These are phyloP conservation scores for Scutellaria minor DNA, from an alignment of 257 asterid species.

Conservation along the genomic window DNA sequence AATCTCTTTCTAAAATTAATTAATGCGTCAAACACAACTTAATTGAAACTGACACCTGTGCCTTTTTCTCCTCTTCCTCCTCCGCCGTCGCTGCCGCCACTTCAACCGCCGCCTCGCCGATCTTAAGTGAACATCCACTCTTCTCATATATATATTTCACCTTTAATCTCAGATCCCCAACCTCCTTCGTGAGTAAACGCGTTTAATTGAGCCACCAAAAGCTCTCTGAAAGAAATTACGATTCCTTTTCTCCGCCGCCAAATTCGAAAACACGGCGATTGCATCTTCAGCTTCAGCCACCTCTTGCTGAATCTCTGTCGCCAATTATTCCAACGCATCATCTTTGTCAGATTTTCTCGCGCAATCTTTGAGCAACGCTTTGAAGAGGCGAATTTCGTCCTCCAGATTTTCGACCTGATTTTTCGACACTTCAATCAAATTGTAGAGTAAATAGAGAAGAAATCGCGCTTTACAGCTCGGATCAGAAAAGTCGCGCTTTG, in stretches of 20 bases:
- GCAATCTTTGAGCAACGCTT: conserved; percentile 49
- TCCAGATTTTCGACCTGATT: conserved; percentile 45
- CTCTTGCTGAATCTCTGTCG: not conserved
- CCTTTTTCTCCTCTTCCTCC: not conserved
- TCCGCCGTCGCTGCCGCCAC: conserved; percentile 5
- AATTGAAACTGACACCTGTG: too few relatives aligned
- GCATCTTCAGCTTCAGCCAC: conserved; percentile 27
- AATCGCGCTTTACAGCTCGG: too few relatives aligned
- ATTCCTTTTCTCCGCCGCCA: conserved; percentile 31
- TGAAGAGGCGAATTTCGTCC: conserved; percentile 46
- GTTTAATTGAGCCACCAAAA: conserved; percentile 33
- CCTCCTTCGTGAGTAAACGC: conserved; percentile 41
- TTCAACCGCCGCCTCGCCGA: conserved; percentile 29
- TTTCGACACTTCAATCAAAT: conserved; percentile 35
- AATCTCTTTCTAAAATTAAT: too few relatives aligned
- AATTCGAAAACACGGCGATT: conserved; percentile 29
- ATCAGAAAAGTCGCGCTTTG: too few relatives aligned
- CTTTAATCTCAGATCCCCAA: conserved; percentile 41
- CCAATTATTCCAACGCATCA: conserved; percentile 22
- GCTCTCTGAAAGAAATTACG: conserved; percentile 42
- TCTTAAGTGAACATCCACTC: conserved; percentile 23
- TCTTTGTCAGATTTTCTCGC: not conserved
- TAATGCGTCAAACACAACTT: too few relatives aligned
- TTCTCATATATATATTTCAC: conserved; percentile 34
- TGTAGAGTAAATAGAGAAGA: too few relatives aligned